Base-by-base conservation (phyloP, 2,329 filamentous ascomycete species). In the Paraphoma chrysanthemicola region DNA sequence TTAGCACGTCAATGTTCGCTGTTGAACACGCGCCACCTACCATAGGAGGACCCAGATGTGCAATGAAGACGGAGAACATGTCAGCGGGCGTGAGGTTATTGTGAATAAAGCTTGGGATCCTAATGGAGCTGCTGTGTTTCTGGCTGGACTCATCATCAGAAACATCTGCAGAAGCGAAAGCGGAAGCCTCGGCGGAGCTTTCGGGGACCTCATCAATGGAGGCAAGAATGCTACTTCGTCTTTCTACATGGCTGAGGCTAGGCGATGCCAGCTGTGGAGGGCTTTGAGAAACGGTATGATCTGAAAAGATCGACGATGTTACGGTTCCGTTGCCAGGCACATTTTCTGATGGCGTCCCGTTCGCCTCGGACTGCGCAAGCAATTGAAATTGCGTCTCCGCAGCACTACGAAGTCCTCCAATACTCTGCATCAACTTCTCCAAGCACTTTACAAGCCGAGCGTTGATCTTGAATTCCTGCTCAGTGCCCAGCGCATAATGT, bases 1-100 rank as follows among this genome's bases (percentile, higher is more conserved):
- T 77, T 62, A 71, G 67, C 14, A 54, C 10, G 18, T 48, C 66
- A 30, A 63, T 51, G 1, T 16, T 6, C 18, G 12, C 17, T 23
- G 11, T 36, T 1, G 11, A 18, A 23, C 3, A 14, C 6, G 17
- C 23, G 17, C 31, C 12, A 43, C 53, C 56, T 79, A 85, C 82
- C 88, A 97, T 96, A 0, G 94, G 95, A 1, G 95, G 95, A 0
- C 95, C 95, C 18, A 99, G 82, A 63, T 95, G 87, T 17, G 85
- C 83, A 57, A 99, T 97, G 75, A 98, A 99, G 5, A 93, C 83
- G 10, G 92, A 88, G 72, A 98, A 98, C 63, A 98, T 96, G 56
- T 97, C 92, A 0, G 90, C 87, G 0, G 93, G 88, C 1, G 86
- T 85, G 1, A 75, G 65, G 31, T 68, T 69, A 16, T 67, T 70